A percentile compares a stretch with the other conserved stretches of the same genome.
Evolutionary conservation across 2,329 filamentous ascomycete genomes (phyloP).

Genomic region (Fusarium sp.): DNA sequence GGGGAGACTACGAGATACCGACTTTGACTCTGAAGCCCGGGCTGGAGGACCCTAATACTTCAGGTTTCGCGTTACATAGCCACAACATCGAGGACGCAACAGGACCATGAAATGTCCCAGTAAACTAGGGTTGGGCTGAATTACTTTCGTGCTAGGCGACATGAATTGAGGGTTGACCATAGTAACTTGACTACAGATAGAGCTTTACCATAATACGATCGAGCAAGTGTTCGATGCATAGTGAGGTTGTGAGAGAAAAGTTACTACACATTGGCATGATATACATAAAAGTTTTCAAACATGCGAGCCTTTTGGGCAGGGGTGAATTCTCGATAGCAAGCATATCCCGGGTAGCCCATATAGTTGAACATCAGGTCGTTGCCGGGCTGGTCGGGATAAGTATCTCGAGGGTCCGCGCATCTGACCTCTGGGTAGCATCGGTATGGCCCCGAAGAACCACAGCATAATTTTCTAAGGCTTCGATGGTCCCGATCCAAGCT

Average conservation of each 20-base stretch:
- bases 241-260: not conserved
- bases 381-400: not conserved
- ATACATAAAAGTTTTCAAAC: not conserved
- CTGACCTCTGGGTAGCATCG: not conserved
- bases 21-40: constrained; percentile 5
- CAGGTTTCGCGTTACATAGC: constrained; percentile 12
- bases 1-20: constrained; percentile 27
- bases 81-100: not conserved
- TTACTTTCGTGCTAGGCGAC: not conserved
- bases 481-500: too few relatives aligned
- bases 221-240: not conserved
- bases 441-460: too few relatives aligned
- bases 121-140: not conserved
- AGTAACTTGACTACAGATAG: not conserved
- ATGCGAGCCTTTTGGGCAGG: not conserved
- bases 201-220: not conserved
- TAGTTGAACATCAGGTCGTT: not conserved
- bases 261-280: not conserved
- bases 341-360: not conserved
- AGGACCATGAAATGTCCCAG: not conserved
- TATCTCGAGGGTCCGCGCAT: not conserved
- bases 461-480: too few relatives aligned
- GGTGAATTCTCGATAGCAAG: not conserved
- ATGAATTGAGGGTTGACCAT: not conserved
- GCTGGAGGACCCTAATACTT: not conserved